phyloP scores from a whole-genome alignment of 768 basidiomycete species.

The Hemileccinum rubropunctum region DNA sequence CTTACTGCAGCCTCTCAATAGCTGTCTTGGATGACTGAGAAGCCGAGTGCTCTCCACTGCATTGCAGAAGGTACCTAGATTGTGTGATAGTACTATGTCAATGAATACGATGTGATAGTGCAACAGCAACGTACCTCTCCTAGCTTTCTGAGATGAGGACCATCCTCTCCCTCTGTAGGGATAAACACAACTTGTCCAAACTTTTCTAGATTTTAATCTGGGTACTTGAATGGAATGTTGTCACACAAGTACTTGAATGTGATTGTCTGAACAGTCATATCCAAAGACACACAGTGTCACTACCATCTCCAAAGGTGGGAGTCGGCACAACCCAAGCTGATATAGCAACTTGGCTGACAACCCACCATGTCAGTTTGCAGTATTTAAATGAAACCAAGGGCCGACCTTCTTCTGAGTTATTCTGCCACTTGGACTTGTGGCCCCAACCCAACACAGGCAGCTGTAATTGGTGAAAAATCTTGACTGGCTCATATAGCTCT shows the following conservation, averaged over 20 bases:
- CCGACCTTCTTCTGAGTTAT: slow-evolving; percentile 79
- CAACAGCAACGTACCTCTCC: slow-evolving; percentile 48
- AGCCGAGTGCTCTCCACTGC: slow-evolving; percentile 69
- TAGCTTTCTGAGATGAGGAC: slow-evolving; percentile 53
- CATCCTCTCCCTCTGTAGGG: slow-evolving; percentile 57
- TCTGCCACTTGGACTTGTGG: slow-evolving; percentile 52
- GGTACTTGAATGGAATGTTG: slow-evolving; percentile 50
- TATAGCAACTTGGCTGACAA: slow-evolving; percentile 74
- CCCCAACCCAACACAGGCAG: slow-evolving; percentile 88
- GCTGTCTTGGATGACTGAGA: slow-evolving; percentile 54
- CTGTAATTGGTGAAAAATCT: slow-evolving; percentile 62
- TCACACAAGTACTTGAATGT: slow-evolving; percentile 80
- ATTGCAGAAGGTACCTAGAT: slow-evolving; percentile 63
- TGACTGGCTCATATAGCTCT: slow-evolving; percentile 80
- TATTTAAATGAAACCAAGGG: background rate
- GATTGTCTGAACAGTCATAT: slow-evolving; percentile 43
- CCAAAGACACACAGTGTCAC: slow-evolving; percentile 63
- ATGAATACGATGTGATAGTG: background rate
- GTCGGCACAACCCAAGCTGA: slow-evolving; percentile 61
- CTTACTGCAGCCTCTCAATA: slow-evolving; percentile 45
- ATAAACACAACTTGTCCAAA: slow-evolving; percentile 67
- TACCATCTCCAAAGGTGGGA: slow-evolving; percentile 63
- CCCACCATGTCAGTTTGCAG: background rate
- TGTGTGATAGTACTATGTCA: too few relatives aligned
- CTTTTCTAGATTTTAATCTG: slow-evolving; percentile 49